Conservation (phyloP, 1,284 basidiomycete genomes). For the Puccinia novopanici region DNA sequence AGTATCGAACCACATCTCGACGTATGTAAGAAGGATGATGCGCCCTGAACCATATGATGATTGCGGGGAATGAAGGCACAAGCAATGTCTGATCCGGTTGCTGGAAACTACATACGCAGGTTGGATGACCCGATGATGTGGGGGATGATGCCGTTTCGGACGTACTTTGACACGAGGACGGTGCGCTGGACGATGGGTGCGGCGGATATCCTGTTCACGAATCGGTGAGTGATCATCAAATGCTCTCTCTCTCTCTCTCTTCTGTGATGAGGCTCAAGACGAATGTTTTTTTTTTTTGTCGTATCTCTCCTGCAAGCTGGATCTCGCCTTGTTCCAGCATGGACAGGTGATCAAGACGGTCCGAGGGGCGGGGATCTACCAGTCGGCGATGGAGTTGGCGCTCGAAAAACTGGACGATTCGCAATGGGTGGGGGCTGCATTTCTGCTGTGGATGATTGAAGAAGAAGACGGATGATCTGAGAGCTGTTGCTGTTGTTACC, state of each 20-base stretch:
- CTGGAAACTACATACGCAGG: conserved; percentile 26
- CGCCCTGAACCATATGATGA: background rate
- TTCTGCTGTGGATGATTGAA: no score
- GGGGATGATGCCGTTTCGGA: conserved; percentile 71
- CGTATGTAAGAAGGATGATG: conserved; percentile 28
- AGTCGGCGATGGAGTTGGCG: conserved; percentile 79
- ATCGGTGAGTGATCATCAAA: conserved; percentile 59
- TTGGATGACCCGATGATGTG: conserved; percentile 68
- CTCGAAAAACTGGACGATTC: conserved; percentile 77
- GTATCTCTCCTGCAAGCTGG: conserved; percentile 3
- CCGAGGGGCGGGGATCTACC: conserved; percentile 84
- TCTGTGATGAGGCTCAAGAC: background rate
- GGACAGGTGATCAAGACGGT: conserved; percentile 94
- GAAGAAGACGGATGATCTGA: no score
- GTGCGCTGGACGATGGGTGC: conserved; percentile 85
- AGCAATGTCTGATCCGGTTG: no score
- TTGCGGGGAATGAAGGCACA: no score
- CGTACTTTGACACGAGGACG: conserved; percentile 62
- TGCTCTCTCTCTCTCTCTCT: background rate
- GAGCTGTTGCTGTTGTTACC: no score
- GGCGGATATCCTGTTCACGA: conserved; percentile 93
- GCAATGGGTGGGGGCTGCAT: conserved; percentile 74
- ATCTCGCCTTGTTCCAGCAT: conserved; percentile 66
- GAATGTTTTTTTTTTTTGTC: background rate
- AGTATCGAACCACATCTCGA: conserved; percentile 48